Base-by-base conservation (phyloP, 2,329 filamentous ascomycete species). In the Aureobasidium pullulans region DNA sequence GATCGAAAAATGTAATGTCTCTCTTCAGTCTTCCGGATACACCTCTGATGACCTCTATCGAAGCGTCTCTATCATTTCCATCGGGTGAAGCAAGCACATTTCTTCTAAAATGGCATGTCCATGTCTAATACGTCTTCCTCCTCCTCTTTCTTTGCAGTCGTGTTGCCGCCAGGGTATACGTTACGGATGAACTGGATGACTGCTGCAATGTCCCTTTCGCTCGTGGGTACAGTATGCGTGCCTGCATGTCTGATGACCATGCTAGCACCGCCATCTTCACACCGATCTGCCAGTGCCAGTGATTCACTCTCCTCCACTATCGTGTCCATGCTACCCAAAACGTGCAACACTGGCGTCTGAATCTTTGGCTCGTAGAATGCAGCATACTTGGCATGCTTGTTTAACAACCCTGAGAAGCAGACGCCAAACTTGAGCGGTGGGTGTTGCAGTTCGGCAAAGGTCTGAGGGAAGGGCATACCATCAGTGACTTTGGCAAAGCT, bases 291-390 rank as follows among this genome's bases (percentile, higher is more conserved):
- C 61, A 96, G 73, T 23, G 77, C 81, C 66, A 82, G 77, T 70
- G 84, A 89, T 68, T 89, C 77, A 56, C 74, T 73, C 76, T 96
- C 92, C 36, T 91, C 89, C 1, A 96, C 91, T 0, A 96, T 89
- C 2, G 87, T 90, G 75, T 96, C 93, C 66, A 96, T 76, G 57
- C 84, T 87, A 1, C 93, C 93, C 31, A 96, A 71, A 65, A 91
- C 87, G 75, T 96, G 90, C 73, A 96, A 71, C 62, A 88, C 83
- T 0, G 90, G 89, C 61, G 92, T 96, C 62, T 70, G 72, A 60
- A 96, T 86, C 70, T 81, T 80, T 13, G 89, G 90, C 65, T 89
- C 82, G 69, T 89, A 95, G 62, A 89, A 85, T 57, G 82, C 89
- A 42, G 72, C 71, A 70, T 95, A 85, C 42, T 81, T 73, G 15